Base-by-base conservation (phyloP, 2,329 filamentous ascomycete genomes). In the Alternaria sp. region DNA sequence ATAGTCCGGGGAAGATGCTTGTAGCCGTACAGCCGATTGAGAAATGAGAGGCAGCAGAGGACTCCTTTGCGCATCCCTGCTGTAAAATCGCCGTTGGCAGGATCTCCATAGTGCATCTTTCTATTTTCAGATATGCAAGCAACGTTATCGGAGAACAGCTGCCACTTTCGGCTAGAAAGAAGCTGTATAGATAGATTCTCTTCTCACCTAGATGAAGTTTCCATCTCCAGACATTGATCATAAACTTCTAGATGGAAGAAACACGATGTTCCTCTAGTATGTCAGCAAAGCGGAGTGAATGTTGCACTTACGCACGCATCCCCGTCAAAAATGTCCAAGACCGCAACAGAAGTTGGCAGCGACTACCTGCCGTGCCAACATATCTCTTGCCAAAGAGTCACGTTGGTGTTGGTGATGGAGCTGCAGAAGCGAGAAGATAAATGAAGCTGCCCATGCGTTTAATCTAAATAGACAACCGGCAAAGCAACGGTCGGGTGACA, bases 391-490 rank as follows among this genome's bases (percentile, higher is more conserved):
- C 8, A 9, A 32, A 3, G 8, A 9, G n/a, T 11, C 1, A 41
- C 20, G n/a, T 22, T 57, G 20, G 42, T 53, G 38, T 26, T 18
- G 16, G 30, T 52, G 44, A 54, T 38, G 30, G 38, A 44, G 30
- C 28, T 47, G 59, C 42, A 34, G 55, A 63, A 64, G 51, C 61
- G 59, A 64, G 46, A 43, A 22, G 18, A 49, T 59, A 64, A n/a
- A 62, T 64, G 60, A 51, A 26, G 51, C 16, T 36, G 44, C 39
- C 8, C 48, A 60, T 51, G 42, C 57, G 47, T 20, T 51, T 68
- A 66, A 68, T 68, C 30, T 66, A 63, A 64, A 64, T 68, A 61
- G 16, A 64, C 20, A 28, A 66, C 36, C 58, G 54, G 62, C 57
- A 44, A 20, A 22, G 14, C 5, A 28, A 42, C 26, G 28, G 54